These are phyloP conservation scores for Carex parvula DNA, from an alignment of 176 grass and related monocot species.

Conservation along the genomic window DNA sequence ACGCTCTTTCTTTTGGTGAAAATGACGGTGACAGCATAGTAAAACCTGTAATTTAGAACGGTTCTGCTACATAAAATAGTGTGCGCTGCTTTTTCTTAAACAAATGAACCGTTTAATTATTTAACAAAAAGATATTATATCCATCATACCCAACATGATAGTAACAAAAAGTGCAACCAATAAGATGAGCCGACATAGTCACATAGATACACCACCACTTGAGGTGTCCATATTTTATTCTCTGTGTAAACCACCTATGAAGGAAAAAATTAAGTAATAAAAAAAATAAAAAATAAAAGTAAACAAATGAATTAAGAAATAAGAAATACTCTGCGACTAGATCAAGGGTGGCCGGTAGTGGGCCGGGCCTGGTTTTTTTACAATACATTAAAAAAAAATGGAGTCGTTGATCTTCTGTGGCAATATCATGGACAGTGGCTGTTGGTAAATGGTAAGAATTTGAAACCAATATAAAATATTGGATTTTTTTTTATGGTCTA, in stretches of 20 bases:
- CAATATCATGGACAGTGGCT: background rate
- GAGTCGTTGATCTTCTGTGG: background rate
- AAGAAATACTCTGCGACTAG: background rate
- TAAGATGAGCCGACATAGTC: constrained; percentile 12
- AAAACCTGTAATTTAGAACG: constrained; percentile 4
- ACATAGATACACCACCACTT: constrained; percentile 3
- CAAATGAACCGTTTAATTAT: background rate
- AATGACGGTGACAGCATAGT: constrained; percentile 12
- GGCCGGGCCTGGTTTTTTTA: constrained; percentile 2
- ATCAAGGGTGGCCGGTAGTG: background rate
- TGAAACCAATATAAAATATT: background rate
- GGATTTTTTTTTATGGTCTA: too few species aligned
- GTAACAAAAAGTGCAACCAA: constrained; percentile 21
- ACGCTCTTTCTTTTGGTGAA: background rate
- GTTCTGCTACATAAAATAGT: background rate
- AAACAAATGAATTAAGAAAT: background rate
- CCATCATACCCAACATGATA: constrained; percentile 16
- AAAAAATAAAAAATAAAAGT: background rate
- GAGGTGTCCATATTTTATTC: background rate
- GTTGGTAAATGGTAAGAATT: too few species aligned
- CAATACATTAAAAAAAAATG: background rate
- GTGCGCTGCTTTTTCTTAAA: background rate
- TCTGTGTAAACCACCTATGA: background rate
- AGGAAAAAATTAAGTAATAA: constrained; percentile 6
- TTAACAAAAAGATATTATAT: background rate